Conservation (phyloP, 2,329 filamentous ascomycete species). For the Aspergillus puulaauensis region DNA sequence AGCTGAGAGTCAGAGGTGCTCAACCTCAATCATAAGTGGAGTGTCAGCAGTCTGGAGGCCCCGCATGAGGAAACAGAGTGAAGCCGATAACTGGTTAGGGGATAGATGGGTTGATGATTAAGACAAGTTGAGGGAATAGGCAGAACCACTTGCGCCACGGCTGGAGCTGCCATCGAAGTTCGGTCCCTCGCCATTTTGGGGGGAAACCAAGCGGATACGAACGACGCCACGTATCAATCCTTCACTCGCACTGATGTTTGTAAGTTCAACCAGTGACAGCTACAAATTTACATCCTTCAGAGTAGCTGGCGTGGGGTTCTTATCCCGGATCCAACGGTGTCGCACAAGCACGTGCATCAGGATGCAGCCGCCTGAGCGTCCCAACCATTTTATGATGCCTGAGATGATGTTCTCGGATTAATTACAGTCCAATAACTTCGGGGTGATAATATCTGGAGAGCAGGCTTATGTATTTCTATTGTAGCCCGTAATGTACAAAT, state of each 20-base stretch:
- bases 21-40: conserved; percentile 11
- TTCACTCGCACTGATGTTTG: too few species aligned
- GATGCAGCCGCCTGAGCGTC: neutral
- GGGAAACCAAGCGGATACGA: neutral
- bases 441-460: neutral
- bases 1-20: conserved; percentile 8
- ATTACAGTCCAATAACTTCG: neutral
- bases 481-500: conserved; percentile 19
- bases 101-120: conserved; percentile 1
- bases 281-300: too few species aligned
- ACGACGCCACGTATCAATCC: neutral
- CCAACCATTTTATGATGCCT: neutral
- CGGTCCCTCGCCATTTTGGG: neutral
- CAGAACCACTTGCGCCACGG: conserved; percentile 8
- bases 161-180: neutral
- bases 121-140: neutral
- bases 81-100: neutral
- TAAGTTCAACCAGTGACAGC: too few species aligned
- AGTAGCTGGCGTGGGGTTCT: too few species aligned
- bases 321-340: too few species aligned
- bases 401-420: neutral
- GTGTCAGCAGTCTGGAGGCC: neutral
- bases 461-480: conserved; percentile 6
- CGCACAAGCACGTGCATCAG: neutral
- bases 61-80: conserved; percentile 1